Evolutionary conservation across 2,329 filamentous ascomycete species (phyloP).

Genomic region (Didymella sp.): DNA sequence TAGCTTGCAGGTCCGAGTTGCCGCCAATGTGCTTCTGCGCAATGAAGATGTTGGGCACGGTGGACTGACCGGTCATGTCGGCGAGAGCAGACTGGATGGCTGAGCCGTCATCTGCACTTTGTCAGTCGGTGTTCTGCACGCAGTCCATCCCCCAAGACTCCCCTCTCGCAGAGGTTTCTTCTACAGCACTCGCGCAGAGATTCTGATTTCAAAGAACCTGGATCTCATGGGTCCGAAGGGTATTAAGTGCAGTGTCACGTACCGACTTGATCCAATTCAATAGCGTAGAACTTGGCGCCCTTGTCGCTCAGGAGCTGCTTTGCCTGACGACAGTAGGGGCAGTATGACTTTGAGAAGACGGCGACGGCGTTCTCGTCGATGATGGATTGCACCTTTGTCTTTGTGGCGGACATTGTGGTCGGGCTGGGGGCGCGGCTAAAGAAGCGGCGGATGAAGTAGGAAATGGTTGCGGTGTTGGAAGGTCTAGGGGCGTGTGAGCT

Average conservation of each 20-base stretch:
- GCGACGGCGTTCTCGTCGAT: constrained; percentile 90
- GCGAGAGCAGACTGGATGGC: constrained; percentile 84
- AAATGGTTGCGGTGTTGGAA: constrained; percentile 59
- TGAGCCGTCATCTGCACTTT: constrained; percentile 73
- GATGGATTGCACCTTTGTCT: constrained; percentile 81
- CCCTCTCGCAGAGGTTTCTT: too few relatives aligned
- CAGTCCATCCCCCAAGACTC: background rate
- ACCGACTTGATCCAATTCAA: constrained; percentile 89
- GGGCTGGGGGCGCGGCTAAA: constrained; percentile 68
- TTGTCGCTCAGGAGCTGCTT: constrained; percentile 76
- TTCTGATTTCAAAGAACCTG: background rate
- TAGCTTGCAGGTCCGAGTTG: constrained; percentile 84
- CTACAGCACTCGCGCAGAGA: background rate
- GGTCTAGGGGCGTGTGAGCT: background rate
- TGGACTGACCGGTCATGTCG: constrained; percentile 81
- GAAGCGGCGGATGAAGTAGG: constrained; percentile 71
- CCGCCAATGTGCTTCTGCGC: constrained; percentile 89
- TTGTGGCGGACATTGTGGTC: constrained; percentile 80
- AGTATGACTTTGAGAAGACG: constrained; percentile 97
- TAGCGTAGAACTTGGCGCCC: constrained; percentile 73
- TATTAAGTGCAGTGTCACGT: constrained; percentile 50
- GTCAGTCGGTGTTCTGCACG: background rate
- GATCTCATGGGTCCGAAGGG: too few relatives aligned
- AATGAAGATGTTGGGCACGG: constrained; percentile 97
- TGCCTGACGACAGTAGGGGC: constrained; percentile 85